Conservation (phyloP, 306 rosid genomes). For the Urtica urens region DNA sequence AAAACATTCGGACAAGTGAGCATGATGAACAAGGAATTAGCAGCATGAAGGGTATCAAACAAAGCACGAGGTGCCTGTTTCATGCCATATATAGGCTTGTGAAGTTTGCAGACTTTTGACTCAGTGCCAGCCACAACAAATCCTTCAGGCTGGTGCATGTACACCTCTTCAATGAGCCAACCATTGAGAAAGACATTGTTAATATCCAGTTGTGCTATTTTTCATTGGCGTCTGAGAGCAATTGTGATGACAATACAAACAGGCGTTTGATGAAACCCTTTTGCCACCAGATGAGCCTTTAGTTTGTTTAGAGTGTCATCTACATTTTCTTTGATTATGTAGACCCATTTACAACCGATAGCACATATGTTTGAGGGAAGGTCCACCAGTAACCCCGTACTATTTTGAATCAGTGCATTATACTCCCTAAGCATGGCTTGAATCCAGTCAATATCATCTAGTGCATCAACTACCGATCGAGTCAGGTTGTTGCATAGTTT, state of each 20-base stretch:
- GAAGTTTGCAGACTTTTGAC: neutral
- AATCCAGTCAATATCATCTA: neutral
- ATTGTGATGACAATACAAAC: neutral
- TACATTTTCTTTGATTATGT: neutral
- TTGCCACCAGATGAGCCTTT: neutral
- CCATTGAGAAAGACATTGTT: neutral
- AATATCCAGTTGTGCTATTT: neutral
- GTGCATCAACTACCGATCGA: neutral
- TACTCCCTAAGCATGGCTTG: neutral
- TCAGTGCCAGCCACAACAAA: neutral
- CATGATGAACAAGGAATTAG: neutral
- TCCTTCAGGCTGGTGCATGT: neutral
- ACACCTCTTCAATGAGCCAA: neutral
- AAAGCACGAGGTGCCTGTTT: too few species aligned
- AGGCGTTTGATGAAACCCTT: neutral
- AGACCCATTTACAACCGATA: too few species aligned
- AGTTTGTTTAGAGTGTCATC: neutral
- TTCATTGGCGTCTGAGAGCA: neutral
- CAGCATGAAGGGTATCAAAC: neutral
- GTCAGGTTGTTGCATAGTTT: too few species aligned
- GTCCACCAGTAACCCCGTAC: neutral
- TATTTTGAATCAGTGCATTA: neutral
- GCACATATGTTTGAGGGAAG: accelerated
- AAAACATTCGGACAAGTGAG: neutral
- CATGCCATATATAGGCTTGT: neutral